Conservation (phyloP, 305 asterid species). For the Fraxinus nigra region DNA sequence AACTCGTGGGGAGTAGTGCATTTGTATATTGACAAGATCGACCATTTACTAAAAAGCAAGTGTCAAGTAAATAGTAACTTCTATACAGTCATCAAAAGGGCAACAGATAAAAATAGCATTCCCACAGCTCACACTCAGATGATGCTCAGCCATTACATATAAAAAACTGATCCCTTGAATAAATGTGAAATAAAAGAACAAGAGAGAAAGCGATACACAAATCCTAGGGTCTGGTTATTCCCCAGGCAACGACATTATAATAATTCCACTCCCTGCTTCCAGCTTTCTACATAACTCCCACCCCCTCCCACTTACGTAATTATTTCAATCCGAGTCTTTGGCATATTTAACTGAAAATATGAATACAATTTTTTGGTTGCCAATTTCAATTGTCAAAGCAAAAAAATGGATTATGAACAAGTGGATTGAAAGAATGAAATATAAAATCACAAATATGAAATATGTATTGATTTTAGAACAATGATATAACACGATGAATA, state of each 20-base stretch:
- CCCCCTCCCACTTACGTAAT: background rate
- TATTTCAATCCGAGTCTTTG: background rate
- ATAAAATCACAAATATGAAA: background rate
- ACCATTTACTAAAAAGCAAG: background rate
- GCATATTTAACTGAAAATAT: background rate
- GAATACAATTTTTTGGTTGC: background rate
- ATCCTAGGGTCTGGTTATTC: background rate
- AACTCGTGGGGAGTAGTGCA: background rate
- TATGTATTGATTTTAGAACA: background rate
- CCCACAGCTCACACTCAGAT: background rate
- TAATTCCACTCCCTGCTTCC: background rate
- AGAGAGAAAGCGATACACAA: background rate
- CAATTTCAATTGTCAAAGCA: background rate
- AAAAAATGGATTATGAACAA: background rate
- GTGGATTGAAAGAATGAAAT: background rate
- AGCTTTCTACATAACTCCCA: background rate
- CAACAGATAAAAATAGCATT: background rate
- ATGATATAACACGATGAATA: conserved; percentile 5
- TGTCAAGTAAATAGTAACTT: background rate
- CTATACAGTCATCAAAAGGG: background rate
- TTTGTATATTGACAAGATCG: background rate
- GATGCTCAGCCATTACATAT: background rate
- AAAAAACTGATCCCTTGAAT: background rate
- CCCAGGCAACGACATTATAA: background rate
- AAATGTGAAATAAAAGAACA: background rate